Base-by-base conservation (phyloP, 805 yeast species). In the Pichia insulana region DNA sequence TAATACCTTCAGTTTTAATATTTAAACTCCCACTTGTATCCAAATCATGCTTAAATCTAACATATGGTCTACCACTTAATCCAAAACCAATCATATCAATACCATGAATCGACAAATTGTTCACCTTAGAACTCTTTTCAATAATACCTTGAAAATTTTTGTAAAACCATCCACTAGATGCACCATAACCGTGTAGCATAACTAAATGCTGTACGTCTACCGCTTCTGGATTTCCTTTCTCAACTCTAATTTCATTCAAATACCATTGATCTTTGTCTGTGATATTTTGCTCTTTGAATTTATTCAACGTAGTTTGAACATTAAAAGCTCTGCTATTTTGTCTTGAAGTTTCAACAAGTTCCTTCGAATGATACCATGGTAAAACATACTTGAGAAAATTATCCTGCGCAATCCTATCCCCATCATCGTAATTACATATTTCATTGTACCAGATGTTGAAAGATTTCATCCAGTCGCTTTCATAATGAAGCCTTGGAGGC, bases 131-230 rank as follows among this genome's bases (percentile, higher is more conserved):
- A 48, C 49, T 36, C 36, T 60, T 52, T 17, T 58, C 48, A 32
- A 71, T 65, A 37, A 75, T 55, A 8, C 68, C 53, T 43, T 69
- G 70, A 43, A 73, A 67, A 46, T 75, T 75, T 39, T 77, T 64
- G 27, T 76, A 76, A 63, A 73, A 75, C 58, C 78, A 73, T 2
- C 79, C 79, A 15, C 66, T 55, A 0, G 76, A 66, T 1, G 80
- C 78, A 0, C 76, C 80, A 55, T 71, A 75, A 0, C 81, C 81
- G 51, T 75, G 81, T 17, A 75, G 43, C 59, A 75, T 68, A 3
- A 74, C 80, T 18, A 75, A 47, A 52, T 73, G 71, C 1, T 49
- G 6, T 40, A 36, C 11, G 8, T 43, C 18, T 16, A 43, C 11
- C 7, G 20, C 15, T 7, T 34, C 35, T n/a, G 26, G 20, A n/a